Base-by-base conservation (phyloP, 202 grass and related monocot species). In the Sporobolus alterniflorus region DNA sequence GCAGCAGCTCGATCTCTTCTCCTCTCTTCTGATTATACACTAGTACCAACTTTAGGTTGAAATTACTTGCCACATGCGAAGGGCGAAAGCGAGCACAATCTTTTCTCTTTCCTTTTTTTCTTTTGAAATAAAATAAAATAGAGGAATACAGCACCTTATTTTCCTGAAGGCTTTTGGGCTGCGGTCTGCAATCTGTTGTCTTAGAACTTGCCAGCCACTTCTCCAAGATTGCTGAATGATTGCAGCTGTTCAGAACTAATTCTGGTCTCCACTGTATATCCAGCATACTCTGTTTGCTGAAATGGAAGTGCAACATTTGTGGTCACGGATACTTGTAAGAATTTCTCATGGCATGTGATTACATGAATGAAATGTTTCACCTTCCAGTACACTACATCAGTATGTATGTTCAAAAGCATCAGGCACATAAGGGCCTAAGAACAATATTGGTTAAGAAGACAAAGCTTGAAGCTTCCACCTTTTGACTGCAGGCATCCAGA, bases 401-500 rank as follows among this genome's bases (percentile, higher is more conserved):
- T 44, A 60, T 74, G 69, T 86, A 56, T 36, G 65, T 74, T 15
- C 21, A 79, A 43, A 79, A 78, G 59, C 71, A 73, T 78, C 46
- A 43, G 24, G 32, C 71, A 51, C 87, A 78, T 34, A 73, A n/a
- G 44, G 42, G 54, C 70, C 60, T 82, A 63, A 36, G 68, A 63
- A 36, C 63, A 84, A 84, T 83, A 88, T 69, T 48, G 59, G 70
- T 42, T 74, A 69, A 64, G 51, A 51, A 75, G 39, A 77, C 66
- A 83, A 79, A 88, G 83, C 71, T 67, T 88, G 81, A 93, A 91
- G 85, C 86, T 61, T 74, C 74, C 70, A 51, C 72, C 77, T 77
- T 92, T 97, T 97, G 92, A 97, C 92, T 89, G 84, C 84, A 64
- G 60, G 88, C 86, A 86, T 98, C 84, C 55, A 84, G 90, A 98